Percentiles rank a stretch among this genome's conserved stretches.
Conservation (phyloP, 108 stramenopile genomes). For the Skeletonema tropicum region DNA sequence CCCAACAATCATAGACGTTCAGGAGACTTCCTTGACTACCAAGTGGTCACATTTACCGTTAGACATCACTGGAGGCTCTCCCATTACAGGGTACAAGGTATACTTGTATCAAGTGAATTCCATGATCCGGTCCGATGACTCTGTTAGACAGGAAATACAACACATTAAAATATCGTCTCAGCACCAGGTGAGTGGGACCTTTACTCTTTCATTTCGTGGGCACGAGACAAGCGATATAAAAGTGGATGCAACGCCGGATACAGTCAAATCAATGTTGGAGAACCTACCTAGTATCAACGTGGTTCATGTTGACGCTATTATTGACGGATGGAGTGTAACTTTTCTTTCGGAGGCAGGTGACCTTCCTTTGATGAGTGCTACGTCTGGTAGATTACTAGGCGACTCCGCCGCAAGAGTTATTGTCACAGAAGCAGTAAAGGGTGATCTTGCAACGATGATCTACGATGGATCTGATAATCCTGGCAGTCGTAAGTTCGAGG, state of each 20-base stretch:
- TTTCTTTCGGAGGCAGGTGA: constrained; percentile 79
- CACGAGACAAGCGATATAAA: constrained; percentile 59
- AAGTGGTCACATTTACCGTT: constrained; percentile 62
- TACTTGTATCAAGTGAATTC: constrained; percentile 64
- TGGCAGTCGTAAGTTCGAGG: constrained; percentile 43
- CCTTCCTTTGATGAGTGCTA: constrained; percentile 67
- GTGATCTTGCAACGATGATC: constrained; percentile 65
- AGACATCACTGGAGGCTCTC: constrained; percentile 60
- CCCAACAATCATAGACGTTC: constrained; percentile 58
- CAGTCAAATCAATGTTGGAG: constrained; percentile 59
- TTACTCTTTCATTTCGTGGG: constrained; percentile 64
- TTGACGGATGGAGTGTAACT: constrained; percentile 65
- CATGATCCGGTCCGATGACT: constrained; percentile 69
- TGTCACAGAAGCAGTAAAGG: constrained; percentile 60
- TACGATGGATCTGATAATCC: constrained; percentile 75
- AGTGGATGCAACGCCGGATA: constrained; percentile 41
- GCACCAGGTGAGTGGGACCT: constrained; percentile 53
- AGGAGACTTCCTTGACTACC: constrained; percentile 55
- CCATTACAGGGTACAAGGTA: constrained; percentile 79
- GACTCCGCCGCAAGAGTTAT: constrained; percentile 27
- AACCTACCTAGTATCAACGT: constrained; percentile 67
- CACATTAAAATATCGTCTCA: constrained; percentile 42
- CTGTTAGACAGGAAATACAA: constrained; percentile 77
- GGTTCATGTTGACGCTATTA: constrained; percentile 55
- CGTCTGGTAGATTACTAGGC: constrained; percentile 58